phyloP scores from a whole-genome alignment of 2,329 filamentous ascomycete genomes.

The Helminthosporium solani region DNA sequence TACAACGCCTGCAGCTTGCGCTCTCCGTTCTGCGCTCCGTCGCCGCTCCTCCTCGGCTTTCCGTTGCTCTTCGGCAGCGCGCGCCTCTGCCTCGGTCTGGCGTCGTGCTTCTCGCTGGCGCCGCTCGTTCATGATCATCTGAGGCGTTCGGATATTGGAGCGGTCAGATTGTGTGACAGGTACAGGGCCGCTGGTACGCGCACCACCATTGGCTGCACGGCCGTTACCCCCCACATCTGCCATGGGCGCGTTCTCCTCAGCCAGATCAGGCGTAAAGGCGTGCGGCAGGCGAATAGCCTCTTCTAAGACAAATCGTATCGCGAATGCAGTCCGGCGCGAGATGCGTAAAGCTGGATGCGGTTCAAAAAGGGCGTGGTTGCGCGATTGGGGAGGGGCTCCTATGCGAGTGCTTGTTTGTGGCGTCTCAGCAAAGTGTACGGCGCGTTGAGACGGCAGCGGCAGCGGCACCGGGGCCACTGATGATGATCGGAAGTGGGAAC shows the following conservation, averaged over 20 bases:
- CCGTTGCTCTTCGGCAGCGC: slow-evolving; percentile 52
- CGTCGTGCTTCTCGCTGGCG: slow-evolving; percentile 72
- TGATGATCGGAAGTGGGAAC: slow-evolving; percentile 43
- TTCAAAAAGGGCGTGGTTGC: slow-evolving; percentile 26
- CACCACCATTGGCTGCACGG: slow-evolving; percentile 58
- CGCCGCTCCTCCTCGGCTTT: slow-evolving; percentile 54
- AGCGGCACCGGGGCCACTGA: slow-evolving; percentile 47
- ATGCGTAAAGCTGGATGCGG: slow-evolving; percentile 64
- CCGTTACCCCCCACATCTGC: slow-evolving; percentile 72
- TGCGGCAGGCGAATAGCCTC: slow-evolving; percentile 82
- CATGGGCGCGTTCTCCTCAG: slow-evolving; percentile 91
- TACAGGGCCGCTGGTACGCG: slow-evolving; percentile 54
- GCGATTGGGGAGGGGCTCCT: slow-evolving; percentile 30
- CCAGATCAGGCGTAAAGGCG: slow-evolving; percentile 76
- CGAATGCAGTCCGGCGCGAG: slow-evolving; percentile 81
- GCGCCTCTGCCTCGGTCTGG: slow-evolving; percentile 61
- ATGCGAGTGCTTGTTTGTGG: slow-evolving; percentile 31
- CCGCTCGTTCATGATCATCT: slow-evolving; percentile 88
- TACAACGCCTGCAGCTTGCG: slow-evolving; percentile 55
- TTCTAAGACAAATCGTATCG: slow-evolving; percentile 89
- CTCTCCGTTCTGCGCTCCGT: slow-evolving; percentile 61
- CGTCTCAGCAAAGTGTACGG: slow-evolving; percentile 38
- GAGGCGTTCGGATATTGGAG: slow-evolving; percentile 73
- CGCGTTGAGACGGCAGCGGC: slow-evolving; percentile 27
- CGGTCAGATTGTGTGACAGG: slow-evolving; percentile 53